Evolutionary conservation across 1,139 yeast species (phyloP).

Genomic region (Spathaspora sp.): DNA sequence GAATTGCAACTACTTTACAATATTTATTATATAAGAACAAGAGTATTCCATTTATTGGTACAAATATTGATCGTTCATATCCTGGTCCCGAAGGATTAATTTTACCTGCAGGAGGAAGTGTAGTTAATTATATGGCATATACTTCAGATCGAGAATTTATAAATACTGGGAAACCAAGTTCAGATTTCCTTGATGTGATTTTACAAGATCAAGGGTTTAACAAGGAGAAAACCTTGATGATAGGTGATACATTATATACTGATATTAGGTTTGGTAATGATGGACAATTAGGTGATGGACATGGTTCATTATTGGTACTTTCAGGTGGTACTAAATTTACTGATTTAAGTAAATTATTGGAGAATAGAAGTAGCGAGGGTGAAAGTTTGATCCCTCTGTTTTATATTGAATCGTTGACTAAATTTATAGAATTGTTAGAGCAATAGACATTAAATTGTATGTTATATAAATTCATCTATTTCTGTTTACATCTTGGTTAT

Average conservation of each 20-base stretch:
- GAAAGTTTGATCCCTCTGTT: conserved; percentile 29
- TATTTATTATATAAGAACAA: conserved; percentile 35
- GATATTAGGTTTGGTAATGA: conserved; percentile 47
- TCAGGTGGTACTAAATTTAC: conserved; percentile 35
- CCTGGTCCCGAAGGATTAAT: conserved; percentile 41
- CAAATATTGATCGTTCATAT: conserved; percentile 41
- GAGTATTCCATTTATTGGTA: conserved; percentile 37
- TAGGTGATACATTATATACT: conserved; percentile 46
- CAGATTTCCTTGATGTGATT: conserved; percentile 30
- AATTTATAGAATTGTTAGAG: conserved; percentile 18
- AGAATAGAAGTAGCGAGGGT: conserved; percentile 12
- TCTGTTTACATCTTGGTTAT: conserved; percentile 46
- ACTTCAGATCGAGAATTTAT: conserved; percentile 34
- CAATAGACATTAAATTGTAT: too few relatives aligned
- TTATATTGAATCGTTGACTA: conserved; percentile 32
- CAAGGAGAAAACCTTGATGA: conserved; percentile 32
- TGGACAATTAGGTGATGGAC: conserved; percentile 30
- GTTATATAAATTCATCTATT: too few relatives aligned
- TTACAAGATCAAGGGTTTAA: conserved; percentile 28
- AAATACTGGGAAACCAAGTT: conserved; percentile 42
- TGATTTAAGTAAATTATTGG: conserved; percentile 22
- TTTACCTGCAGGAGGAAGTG: conserved; percentile 45
- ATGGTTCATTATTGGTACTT: conserved; percentile 35
- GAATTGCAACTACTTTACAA: conserved; percentile 40
- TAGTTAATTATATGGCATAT: conserved; percentile 39